Evolutionary conservation across 1,284 basidiomycete species (phyloP), one percentile per base, ranked within the genome.

Genomic region (Austroboletus rostrupii): DNA sequence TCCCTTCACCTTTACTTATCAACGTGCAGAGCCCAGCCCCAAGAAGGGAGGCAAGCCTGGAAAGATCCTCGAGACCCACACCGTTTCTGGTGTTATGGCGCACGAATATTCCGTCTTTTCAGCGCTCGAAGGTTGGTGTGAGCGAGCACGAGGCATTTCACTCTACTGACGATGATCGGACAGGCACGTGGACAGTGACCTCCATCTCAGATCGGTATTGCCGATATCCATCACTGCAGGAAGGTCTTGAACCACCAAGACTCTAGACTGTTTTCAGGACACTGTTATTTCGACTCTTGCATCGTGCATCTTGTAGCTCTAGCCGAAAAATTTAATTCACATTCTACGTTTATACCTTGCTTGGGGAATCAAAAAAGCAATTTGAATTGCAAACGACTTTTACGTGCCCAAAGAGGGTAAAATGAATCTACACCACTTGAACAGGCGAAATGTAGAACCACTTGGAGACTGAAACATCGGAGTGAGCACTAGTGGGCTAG

Each of bases 1-100:
- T 33, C 96, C 96, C 0, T 99, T 97, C 72, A 89, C 93, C 1
- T 98, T 99, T 70, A 92, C 91, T 0, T 94, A 93, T 66, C 91
- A 93, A 66, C 80, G 92, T 41, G 79, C 88, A 3, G 88, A 90
- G 67, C 74, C 81, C 23, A 78, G 70, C 60, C 64, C 71, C 9
- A 81, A 77, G 70, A 87, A 85, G 65, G 80, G 80, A 39, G 77
- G 78, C 29, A 82, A 78, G 57, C 72, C 78, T 36, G 82, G 81
- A 48, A 87, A 84, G 63, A 83, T 94, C 17, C 76, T 93, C 12
- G 92, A 96, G 65, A 93, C 91, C 20, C 92, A 92, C 61, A 92
- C 89, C 0, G 84, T 92, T 31, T 90, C 91, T 13, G 88, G 90
- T 8, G 81, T 97, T 6, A 78, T 78, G 56, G 79, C 81, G 9